Evolutionary conservation across 345 rosid species (phyloP).

Genomic region (Ceriops tagal): DNA sequence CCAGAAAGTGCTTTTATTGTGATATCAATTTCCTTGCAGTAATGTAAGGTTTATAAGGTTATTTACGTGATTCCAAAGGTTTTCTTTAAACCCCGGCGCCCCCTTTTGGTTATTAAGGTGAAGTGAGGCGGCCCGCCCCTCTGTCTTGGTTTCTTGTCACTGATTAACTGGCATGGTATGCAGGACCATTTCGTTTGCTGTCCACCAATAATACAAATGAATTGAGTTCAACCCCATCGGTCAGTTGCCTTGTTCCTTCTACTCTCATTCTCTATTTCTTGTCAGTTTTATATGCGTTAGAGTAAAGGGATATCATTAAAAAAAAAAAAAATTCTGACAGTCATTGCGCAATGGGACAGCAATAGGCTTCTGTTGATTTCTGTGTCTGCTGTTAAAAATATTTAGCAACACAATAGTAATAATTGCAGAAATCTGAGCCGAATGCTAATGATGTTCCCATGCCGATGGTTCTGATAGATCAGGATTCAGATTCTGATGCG

Average conservation of each 20-base stretch:
- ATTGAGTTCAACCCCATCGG: conserved; percentile 47
- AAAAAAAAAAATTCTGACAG: not conserved
- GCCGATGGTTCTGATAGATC: conserved; percentile 76
- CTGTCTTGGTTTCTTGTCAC: no score
- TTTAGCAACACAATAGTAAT: conserved; percentile 22
- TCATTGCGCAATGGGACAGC: not conserved
- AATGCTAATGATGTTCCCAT: conserved; percentile 51
- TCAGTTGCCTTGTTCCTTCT: conserved; percentile 28
- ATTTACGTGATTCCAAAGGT: no score
- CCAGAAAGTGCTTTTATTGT: no score
- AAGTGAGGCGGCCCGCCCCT: no score
- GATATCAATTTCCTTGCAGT: no score
- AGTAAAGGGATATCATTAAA: no score
- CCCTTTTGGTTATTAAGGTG: no score
- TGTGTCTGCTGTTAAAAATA: not conserved
- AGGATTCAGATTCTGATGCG: conserved; percentile 81
- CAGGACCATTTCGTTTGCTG: conserved; percentile 44
- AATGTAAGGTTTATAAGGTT: no score
- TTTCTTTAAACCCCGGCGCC: no score
- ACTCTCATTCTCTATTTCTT: not conserved
- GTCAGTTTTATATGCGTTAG: not conserved
- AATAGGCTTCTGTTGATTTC: not conserved
- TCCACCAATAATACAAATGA: conserved; percentile 40
- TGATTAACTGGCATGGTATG: conserved; percentile 18
- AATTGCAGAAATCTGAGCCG: conserved; percentile 50